phyloP scores from a whole-genome alignment of 2,329 filamentous ascomycete genomes.

The Ophiosphaerella narmari region DNA sequence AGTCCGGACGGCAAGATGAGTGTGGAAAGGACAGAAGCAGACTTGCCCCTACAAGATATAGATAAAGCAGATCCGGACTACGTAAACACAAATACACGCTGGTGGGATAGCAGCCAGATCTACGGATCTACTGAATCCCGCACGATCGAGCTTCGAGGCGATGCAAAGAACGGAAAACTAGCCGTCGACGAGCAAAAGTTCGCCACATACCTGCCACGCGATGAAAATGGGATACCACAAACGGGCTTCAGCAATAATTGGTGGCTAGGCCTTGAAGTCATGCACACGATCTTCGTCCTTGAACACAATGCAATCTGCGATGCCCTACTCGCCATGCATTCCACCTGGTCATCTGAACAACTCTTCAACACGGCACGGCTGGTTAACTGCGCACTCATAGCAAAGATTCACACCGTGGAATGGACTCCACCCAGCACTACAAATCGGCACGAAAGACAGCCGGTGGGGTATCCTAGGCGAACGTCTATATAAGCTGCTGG shows the following conservation, averaged over 20 bases:
- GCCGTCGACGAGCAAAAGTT: slow-evolving; percentile 39
- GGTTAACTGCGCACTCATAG: slow-evolving; percentile 54
- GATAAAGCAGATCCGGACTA: slow-evolving; percentile 50
- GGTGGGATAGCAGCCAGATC: slow-evolving; percentile 56
- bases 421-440: slow-evolving; percentile 55
- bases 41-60: slow-evolving; percentile 41
- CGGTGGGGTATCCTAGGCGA: slow-evolving; percentile 55
- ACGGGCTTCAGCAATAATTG: slow-evolving; percentile 54
- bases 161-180: slow-evolving; percentile 48
- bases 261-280: slow-evolving; percentile 54
- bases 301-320: slow-evolving; percentile 55
- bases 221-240: slow-evolving; percentile 43
- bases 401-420: slow-evolving; percentile 57
- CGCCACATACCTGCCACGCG: slow-evolving; percentile 48
- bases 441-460: slow-evolving; percentile 53
- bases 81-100: slow-evolving; percentile 50
- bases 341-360: slow-evolving; percentile 47
- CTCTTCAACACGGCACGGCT: slow-evolving; percentile 53
- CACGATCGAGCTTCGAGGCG: slow-evolving; percentile 44
- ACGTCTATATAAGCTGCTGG: slow-evolving; percentile 48
- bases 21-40: slow-evolving; percentile 43
- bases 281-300: slow-evolving; percentile 54
- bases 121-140: slow-evolving; percentile 50
- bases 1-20: slow-evolving; percentile 40
- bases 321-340: slow-evolving; percentile 41